Percentiles rank a stretch among this genome's conserved stretches.
phyloP scores from a whole-genome alignment of 192 early-diverging fungal genomes.

The Coemansia sp. region DNA sequence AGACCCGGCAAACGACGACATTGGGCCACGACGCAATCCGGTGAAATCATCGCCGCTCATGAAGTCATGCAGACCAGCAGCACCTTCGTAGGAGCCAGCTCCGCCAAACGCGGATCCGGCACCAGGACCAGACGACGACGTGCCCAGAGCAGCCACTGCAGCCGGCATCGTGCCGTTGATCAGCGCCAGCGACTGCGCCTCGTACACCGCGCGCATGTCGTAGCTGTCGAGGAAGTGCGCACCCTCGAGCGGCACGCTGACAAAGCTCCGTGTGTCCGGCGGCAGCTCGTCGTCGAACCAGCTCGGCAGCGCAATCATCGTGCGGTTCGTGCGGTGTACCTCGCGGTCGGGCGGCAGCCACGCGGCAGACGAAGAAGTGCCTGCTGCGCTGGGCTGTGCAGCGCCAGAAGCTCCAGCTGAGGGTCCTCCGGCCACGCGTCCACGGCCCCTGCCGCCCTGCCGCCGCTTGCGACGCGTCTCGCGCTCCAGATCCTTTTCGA shows the following conservation, averaged over 20 bases:
- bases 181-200: slow-evolving; percentile 18
- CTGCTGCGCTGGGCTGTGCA: background rate
- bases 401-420: background rate
- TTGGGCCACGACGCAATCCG: background rate
- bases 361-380: background rate
- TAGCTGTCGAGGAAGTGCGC: slow-evolving; percentile 48
- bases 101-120: background rate
- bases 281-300: slow-evolving; percentile 52
- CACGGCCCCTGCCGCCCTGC: slow-evolving; percentile 71
- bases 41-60: background rate
- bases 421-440: slow-evolving; percentile 3
- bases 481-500: slow-evolving; percentile 80
- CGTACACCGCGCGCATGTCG: slow-evolving; percentile 37
- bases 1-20: background rate
- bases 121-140: background rate
- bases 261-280: slow-evolving; percentile 44
- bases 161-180: slow-evolving; percentile 1
- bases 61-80: background rate
- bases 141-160: background rate
- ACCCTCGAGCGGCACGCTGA: slow-evolving; percentile 38
- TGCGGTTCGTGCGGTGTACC: slow-evolving; percentile 41
- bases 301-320: slow-evolving; percentile 39
- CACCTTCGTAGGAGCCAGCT: background rate
- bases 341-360: slow-evolving; percentile 25
- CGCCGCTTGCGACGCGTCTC: slow-evolving; percentile 82